phyloP scores from a whole-genome alignment of 345 rosid species.

The Eucalyptus erythrocorys region DNA sequence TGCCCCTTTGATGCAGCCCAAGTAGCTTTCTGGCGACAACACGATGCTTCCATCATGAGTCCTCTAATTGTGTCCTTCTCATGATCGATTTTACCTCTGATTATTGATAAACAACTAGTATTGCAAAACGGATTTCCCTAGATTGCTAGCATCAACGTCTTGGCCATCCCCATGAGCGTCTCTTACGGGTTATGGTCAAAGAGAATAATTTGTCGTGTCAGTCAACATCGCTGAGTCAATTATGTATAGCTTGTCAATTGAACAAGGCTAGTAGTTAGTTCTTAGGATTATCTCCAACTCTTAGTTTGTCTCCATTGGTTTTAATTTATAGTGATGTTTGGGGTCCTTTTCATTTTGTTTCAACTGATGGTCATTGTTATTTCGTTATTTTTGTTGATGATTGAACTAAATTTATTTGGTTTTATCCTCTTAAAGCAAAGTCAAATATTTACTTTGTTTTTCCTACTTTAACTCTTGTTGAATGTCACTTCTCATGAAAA shows the following conservation, averaged over 20 bases:
- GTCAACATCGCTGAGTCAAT: background rate
- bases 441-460: background rate
- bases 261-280: too few species aligned
- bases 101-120: background rate
- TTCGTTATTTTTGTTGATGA: background rate
- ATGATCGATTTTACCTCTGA: rapidly evolving
- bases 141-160: background rate
- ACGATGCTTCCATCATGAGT: background rate
- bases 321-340: background rate
- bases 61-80: background rate
- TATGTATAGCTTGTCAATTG: background rate
- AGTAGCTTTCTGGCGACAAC: rapidly evolving
- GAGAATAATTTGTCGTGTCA: background rate
- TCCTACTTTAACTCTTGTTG: background rate
- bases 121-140: background rate
- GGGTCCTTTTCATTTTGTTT: too few species aligned
- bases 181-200: background rate
- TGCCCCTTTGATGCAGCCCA: rapidly evolving
- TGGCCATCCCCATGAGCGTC: background rate
- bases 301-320: background rate
- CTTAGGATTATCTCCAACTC: background rate
- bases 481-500: background rate
- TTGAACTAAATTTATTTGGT: background rate
- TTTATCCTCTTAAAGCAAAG: background rate
- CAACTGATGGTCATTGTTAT: background rate